phyloP scores from a whole-genome alignment of 352 stramenopile species.

The Globisporangium recalcitrans region DNA sequence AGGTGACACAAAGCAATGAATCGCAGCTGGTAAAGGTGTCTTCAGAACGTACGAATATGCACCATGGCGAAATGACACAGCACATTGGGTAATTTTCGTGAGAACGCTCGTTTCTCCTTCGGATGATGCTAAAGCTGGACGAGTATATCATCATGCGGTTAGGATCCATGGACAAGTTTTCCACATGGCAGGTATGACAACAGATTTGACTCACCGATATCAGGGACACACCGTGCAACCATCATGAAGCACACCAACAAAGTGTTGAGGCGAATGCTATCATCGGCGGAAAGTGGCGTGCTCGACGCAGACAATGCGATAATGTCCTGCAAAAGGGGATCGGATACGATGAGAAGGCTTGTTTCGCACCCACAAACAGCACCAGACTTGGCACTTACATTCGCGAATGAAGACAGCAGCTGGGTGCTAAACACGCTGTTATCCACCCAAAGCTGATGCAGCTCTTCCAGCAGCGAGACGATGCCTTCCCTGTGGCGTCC shows the following conservation, averaged over 20 bases:
- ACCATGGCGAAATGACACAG: slow-evolving; percentile 23
- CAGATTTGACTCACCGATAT: slow-evolving; percentile 30
- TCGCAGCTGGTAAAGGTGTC: background rate
- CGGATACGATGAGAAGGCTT: background rate
- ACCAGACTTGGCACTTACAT: slow-evolving; percentile 23
- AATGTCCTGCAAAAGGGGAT: slow-evolving; percentile 36
- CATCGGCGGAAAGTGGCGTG: slow-evolving; percentile 19
- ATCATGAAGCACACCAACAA: slow-evolving; percentile 53
- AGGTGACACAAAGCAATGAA: background rate
- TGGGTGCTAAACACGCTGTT: slow-evolving; percentile 73
- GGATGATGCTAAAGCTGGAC: slow-evolving; percentile 7
- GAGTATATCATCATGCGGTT: slow-evolving; percentile 5
- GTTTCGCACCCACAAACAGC: background rate
- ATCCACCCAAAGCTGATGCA: slow-evolving; percentile 51
- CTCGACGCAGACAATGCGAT: slow-evolving; percentile 25
- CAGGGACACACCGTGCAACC: slow-evolving; percentile 40
- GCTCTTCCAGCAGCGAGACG: slow-evolving; percentile 36
- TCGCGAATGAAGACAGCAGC: slow-evolving; percentile 51
- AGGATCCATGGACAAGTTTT: background rate
- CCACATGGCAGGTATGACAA: background rate
- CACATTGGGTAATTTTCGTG: slow-evolving; percentile 25
- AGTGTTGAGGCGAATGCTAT: slow-evolving; percentile 33
- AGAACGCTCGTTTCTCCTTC: slow-evolving; percentile 20
- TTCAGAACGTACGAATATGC: slow-evolving; percentile 38
- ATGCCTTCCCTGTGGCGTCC: slow-evolving; percentile 35